Conservation (phyloP, 768 basidiomycete species). For the Kwoniella mangroviensis region DNA sequence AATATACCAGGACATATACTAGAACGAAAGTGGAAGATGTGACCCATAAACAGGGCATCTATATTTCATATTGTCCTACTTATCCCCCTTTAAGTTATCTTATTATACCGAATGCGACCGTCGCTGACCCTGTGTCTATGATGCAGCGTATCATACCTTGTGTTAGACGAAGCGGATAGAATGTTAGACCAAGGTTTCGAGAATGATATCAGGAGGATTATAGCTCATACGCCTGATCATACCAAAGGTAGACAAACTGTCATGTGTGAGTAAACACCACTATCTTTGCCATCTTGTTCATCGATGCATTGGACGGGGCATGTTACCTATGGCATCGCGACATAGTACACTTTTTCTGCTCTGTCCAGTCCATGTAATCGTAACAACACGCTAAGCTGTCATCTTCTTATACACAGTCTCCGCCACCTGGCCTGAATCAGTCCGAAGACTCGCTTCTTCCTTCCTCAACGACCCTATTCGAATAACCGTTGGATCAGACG, state of each 20-base stretch:
- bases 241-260: conserved; percentile 79
- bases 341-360: too few relatives aligned
- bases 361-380: not conserved
- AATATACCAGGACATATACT: too few relatives aligned
- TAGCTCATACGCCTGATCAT: conserved; percentile 65
- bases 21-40: too few relatives aligned
- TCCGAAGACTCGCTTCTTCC: conserved; percentile 81
- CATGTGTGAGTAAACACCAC: conserved; percentile 72
- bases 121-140: too few relatives aligned
- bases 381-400: not conserved
- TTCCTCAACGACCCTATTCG: conserved; percentile 84
- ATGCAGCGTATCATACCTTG: conserved; percentile 80
- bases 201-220: conserved; percentile 92
- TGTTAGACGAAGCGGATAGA: conserved; percentile 95
- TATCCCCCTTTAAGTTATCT: too few relatives aligned
- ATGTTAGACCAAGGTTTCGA: conserved; percentile 99
- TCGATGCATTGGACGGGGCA: not conserved
- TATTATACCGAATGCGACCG: too few relatives aligned
- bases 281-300: not conserved
- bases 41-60: too few relatives aligned
- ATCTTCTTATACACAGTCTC: conserved; percentile 67
- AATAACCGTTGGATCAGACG: conserved; percentile 93
- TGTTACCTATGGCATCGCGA: too few relatives aligned
- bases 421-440: conserved; percentile 97
- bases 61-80: not conserved